Evolutionary conservation across 441 rosid genomes (phyloP).

Genomic region (Euphorbia schlechtendalii): DNA sequence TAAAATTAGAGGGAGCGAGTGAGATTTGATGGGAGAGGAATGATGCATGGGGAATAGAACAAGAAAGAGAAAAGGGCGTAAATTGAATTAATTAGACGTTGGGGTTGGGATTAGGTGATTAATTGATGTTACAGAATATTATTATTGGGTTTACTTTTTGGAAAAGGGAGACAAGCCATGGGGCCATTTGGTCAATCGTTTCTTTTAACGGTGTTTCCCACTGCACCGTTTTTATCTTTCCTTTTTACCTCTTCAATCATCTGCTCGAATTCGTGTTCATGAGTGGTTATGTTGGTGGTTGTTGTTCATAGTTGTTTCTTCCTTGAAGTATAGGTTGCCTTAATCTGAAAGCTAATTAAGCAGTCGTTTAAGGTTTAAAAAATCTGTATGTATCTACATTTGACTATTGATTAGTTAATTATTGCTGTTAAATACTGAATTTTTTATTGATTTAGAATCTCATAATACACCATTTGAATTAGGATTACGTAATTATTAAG

Average conservation of each 20-base stretch:
- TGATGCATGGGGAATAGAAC: constrained; percentile 69
- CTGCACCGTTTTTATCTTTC: constrained; percentile 22
- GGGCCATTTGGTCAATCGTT: constrained; percentile 26
- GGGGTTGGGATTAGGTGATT: constrained; percentile 35
- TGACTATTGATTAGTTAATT: too few relatives aligned
- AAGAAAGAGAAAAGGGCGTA: constrained; percentile 24
- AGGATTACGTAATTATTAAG: too few relatives aligned
- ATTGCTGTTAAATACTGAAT: too few relatives aligned
- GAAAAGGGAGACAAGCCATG: constrained; percentile 32
- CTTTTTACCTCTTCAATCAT: constrained; percentile 12
- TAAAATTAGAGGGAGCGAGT: neutral
- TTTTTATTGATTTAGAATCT: too few relatives aligned
- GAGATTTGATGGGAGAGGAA: constrained; percentile 17
- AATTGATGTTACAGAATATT: constrained; percentile 26
- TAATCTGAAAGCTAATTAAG: too few relatives aligned
- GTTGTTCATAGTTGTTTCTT: too few relatives aligned
- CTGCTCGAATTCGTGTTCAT: too few relatives aligned
- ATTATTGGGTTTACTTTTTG: constrained; percentile 30
- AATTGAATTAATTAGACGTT: constrained; percentile 13
- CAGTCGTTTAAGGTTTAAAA: too few relatives aligned
- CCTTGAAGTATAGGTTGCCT: too few relatives aligned
- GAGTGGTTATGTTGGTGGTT: too few relatives aligned
- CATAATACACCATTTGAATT: too few relatives aligned
- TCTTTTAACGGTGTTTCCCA: constrained; percentile 42
- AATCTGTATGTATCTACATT: too few relatives aligned